A percentile compares a stretch with the other conserved stretches of the same genome.
Conservation (phyloP, 164 flowering plant species). For the Chimonanthus salicifolius region DNA sequence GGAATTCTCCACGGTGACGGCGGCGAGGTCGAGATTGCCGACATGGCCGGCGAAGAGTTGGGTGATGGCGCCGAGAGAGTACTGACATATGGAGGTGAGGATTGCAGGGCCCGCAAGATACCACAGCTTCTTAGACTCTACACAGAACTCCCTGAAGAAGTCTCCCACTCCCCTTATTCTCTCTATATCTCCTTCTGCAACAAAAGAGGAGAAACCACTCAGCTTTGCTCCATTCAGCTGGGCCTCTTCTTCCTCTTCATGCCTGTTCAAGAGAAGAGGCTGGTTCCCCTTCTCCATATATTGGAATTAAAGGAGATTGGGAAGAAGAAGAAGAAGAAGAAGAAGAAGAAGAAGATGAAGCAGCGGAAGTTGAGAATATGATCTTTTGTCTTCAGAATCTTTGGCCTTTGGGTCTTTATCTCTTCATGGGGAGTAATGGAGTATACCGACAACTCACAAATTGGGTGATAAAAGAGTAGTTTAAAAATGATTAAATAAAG, state of each 20-base stretch:
- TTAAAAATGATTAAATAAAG: too few relatives aligned
- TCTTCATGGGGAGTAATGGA: too few relatives aligned
- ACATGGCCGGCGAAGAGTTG: constrained; percentile 19
- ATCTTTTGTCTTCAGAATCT: too few relatives aligned
- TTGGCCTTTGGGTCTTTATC: too few relatives aligned
- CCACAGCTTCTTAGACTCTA: constrained; percentile 30
- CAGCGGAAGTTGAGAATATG: too few relatives aligned
- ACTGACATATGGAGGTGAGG: constrained; percentile 17
- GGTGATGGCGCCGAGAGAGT: constrained; percentile 21
- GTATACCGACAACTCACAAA: too few relatives aligned
- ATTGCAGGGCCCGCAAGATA: constrained; percentile 18
- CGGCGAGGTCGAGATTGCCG: constrained; percentile 16
- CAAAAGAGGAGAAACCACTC: neutral
- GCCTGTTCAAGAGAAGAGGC: neutral
- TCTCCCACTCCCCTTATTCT: neutral
- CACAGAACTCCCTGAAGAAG: constrained; percentile 13
- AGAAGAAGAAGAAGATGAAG: too few relatives aligned
- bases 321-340: too few relatives aligned
- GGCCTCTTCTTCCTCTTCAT: neutral
- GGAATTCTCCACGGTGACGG: constrained; percentile 18
- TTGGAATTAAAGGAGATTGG: too few relatives aligned
- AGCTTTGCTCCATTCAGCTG: neutral
- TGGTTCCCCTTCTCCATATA: neutral
- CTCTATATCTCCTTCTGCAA: neutral
- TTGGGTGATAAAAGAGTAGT: too few relatives aligned